phyloP scores from a whole-genome alignment of 495 filamentous ascomycete genomes.

The Sabuloglossum arenarium region DNA sequence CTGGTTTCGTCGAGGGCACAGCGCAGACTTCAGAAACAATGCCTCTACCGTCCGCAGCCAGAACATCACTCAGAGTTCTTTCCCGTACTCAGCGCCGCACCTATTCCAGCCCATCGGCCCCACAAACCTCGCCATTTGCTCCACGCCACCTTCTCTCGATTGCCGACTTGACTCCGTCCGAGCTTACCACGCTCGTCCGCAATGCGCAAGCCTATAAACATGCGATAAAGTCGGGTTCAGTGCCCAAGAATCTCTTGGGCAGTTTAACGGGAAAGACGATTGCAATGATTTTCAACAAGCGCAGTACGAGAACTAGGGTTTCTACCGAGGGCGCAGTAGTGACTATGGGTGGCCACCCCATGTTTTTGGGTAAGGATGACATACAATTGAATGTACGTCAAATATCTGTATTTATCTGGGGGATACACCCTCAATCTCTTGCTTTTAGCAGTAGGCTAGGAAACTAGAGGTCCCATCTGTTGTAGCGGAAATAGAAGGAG shows the following conservation, averaged over 20 bases:
- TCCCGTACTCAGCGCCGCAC: slow-evolving; percentile 9
- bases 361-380: slow-evolving; percentile 89
- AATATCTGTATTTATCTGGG: background rate
- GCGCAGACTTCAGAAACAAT: background rate
- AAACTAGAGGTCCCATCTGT: too few relatives aligned
- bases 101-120: slow-evolving; percentile 13
- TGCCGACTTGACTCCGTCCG: slow-evolving; percentile 55
- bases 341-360: slow-evolving; percentile 71
- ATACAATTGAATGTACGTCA: slow-evolving; percentile 71
- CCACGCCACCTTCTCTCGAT: slow-evolving; percentile 82
- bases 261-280: slow-evolving; percentile 55
- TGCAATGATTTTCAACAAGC: slow-evolving; percentile 91
- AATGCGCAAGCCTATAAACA: slow-evolving; percentile 60
- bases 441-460: background rate
- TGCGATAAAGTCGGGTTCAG: slow-evolving; percentile 48
- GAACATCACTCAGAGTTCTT: background rate
- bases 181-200: slow-evolving; percentile 61
- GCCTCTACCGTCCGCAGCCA: background rate
- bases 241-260: slow-evolving; percentile 33
- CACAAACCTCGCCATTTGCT: slow-evolving; percentile 9
- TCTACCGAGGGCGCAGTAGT: slow-evolving; percentile 77
- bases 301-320: slow-evolving; percentile 77
- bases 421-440: background rate
- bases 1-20: background rate
- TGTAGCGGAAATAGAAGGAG: too few relatives aligned